Evolutionary conservation across 805 yeast genomes (phyloP), one percentile per base, ranked within the genome.

Genomic region (Yarrowia deformans): DNA sequence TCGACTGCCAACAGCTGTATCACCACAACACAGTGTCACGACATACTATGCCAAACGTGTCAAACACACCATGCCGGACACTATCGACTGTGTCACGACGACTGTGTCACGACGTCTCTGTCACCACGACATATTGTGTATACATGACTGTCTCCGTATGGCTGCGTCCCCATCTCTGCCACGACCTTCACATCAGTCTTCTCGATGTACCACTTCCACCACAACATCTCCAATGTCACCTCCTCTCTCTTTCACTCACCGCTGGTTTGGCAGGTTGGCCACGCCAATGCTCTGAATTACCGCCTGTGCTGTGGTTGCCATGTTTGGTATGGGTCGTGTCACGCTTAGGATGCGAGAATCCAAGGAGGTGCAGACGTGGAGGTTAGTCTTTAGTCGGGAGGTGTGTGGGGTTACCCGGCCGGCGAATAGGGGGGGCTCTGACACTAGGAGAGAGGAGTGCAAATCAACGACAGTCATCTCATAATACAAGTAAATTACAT

Each of bases 251-350:
- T 8, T 40, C 29, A 71, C 75, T 40, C 40, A 74, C 77, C 76
- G 60, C 69, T 75, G 77, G 56, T 74, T 76, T 34, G 78, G 78
- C 66, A 75, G 71, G 40, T 73, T 73, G 42, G 73, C 71, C 23
- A 75, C 72, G 37, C 78, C 78, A 45, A 75, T 75, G 50, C 66
- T 60, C 42, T 60, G 66, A 32, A 60, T 43, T 45, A 34, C 64
- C n/a, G 64, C 66, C 46, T 60, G 66, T 60, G 66, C 66, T 34
- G 66, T 56, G 49, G 64, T 60, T 34, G 66, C 66, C 66, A 60
- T 60, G 39, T 13, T 60, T 18, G 42, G 14, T 43, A 19, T n/a
- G 40, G 18, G 14, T 60, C n/a, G 16, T 32, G 66, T 60, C 52
- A 42, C 34, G 66, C 45, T 60, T 43, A 60, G 37, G 52, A 56